A percentile compares a stretch with the other conserved stretches of the same genome.
Conservation (phyloP, 306 rosid species). For the Pterocarpus santalinus region DNA sequence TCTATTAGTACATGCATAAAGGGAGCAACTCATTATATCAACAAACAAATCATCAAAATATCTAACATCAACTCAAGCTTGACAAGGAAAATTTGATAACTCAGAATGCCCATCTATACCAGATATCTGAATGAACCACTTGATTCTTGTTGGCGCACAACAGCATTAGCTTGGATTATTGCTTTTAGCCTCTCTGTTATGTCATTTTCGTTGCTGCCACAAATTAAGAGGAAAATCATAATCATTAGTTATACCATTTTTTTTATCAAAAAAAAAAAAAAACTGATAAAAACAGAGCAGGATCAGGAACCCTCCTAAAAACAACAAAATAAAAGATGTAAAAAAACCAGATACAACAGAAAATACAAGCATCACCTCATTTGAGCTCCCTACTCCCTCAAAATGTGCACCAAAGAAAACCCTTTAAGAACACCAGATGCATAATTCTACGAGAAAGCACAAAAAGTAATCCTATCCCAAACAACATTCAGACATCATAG, state of each 20-base stretch:
- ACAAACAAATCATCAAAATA: slow-evolving; percentile 15
- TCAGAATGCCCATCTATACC: slow-evolving; percentile 61
- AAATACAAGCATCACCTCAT: neutral
- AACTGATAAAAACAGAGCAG: slow-evolving; percentile 27
- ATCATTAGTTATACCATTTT: slow-evolving; percentile 33
- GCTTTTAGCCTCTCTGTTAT: slow-evolving; percentile 80
- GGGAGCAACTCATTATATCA: slow-evolving; percentile 25
- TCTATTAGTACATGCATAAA: slow-evolving; percentile 18
- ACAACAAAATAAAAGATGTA: slow-evolving; percentile 10
- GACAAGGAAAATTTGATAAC: slow-evolving; percentile 4
- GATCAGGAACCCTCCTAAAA: slow-evolving; percentile 14
- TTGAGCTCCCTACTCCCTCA: slow-evolving; percentile 3
- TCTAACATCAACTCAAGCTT: neutral
- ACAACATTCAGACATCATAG: neutral
- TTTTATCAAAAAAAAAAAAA: neutral
- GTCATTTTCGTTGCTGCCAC: slow-evolving; percentile 91
- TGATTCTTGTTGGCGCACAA: slow-evolving; percentile 58
- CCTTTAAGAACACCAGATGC: neutral
- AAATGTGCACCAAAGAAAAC: slow-evolving; percentile 9
- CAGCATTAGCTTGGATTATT: slow-evolving; percentile 75
- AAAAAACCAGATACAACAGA: neutral
- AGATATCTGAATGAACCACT: slow-evolving; percentile 53
- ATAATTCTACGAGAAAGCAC: slow-evolving; percentile 16
- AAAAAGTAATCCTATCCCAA: slow-evolving; percentile 10
- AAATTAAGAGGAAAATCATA: slow-evolving; percentile 39